Percentiles rank a stretch among this genome's conserved stretches.
Conservation (phyloP, 495 filamentous ascomycete genomes). For the Tuber aestivum region DNA sequence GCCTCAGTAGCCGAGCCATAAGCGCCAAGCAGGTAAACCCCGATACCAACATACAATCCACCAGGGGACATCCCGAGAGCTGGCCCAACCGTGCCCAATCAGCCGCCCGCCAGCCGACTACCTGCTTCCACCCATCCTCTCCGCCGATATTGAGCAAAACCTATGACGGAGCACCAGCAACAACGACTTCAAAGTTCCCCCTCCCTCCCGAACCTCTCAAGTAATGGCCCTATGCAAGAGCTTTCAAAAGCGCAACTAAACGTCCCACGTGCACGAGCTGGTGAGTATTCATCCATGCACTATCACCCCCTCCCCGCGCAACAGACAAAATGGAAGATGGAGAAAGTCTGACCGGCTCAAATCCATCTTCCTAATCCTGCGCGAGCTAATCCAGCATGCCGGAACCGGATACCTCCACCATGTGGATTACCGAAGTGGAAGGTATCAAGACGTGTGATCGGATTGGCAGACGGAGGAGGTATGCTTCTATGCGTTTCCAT, state of each 20-base stretch:
- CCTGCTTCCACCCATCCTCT: not conserved
- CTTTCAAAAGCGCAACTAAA: constrained; percentile 72
- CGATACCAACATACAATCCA: constrained; percentile 64
- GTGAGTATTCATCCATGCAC: constrained; percentile 92
- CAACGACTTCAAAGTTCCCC: constrained; percentile 76
- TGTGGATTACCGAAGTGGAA: constrained; percentile 62
- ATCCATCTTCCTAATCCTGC: constrained; percentile 65
- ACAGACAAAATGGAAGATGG: not conserved
- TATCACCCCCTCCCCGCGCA: constrained; percentile 42
- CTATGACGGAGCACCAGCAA: constrained; percentile 83
- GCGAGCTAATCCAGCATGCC: constrained; percentile 71
- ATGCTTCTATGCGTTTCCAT: constrained; percentile 48
- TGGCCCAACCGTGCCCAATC: constrained; percentile 41
- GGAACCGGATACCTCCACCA: constrained; percentile 57
- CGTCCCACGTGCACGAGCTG: constrained; percentile 77
- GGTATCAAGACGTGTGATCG: constrained; percentile 68
- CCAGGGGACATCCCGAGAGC: constrained; percentile 78
- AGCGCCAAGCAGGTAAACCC: constrained; percentile 57
- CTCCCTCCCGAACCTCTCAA: constrained; percentile 91
- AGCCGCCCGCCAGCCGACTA: not conserved
- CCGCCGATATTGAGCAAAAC: constrained; percentile 43
- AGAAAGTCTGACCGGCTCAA: constrained; percentile 61
- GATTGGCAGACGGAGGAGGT: constrained; percentile 77
- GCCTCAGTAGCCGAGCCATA: constrained; percentile 73
- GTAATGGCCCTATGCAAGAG: constrained; percentile 73